Percentiles rank a stretch among this genome's conserved stretches.
Evolutionary conservation across 73 alveolate genomes (phyloP).

Genomic region (Paramecium primaurelia): DNA sequence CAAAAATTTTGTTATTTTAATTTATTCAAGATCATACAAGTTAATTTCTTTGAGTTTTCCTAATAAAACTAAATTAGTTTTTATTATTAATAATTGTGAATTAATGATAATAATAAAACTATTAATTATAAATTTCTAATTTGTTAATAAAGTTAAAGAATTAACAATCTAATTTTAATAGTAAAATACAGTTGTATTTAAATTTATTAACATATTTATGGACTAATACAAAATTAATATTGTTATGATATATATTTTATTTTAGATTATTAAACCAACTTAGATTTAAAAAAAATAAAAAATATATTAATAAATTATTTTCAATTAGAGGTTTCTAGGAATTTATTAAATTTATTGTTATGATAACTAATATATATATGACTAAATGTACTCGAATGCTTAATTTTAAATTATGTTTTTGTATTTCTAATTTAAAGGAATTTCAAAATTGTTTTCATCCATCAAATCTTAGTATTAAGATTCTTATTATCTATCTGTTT

Average conservation of each 20-base stretch:
- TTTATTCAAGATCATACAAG: neutral
- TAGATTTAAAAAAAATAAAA: neutral
- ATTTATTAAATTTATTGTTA: neutral
- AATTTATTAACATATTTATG: neutral
- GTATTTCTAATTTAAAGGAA: neutral
- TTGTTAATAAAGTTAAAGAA: neutral
- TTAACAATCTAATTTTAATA: neutral
- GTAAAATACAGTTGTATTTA: neutral
- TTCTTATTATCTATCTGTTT: neutral
- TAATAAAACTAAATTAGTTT: too few relatives aligned
- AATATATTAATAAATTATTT: neutral
- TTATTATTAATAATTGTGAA: too few relatives aligned
- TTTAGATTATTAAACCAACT: neutral
- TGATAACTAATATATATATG: neutral
- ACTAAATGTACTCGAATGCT: neutral
- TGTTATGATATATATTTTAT: too few relatives aligned
- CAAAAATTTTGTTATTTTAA: neutral
- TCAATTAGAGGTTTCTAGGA: slow-evolving; percentile 18
- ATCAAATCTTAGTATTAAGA: neutral
- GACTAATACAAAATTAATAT: too few relatives aligned
- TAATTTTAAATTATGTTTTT: neutral
- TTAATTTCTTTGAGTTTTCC: too few relatives aligned
- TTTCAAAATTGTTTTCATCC: neutral
- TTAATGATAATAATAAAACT: too few relatives aligned
- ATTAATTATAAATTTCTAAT: too few relatives aligned